Percentiles rank a stretch among this genome's conserved stretches.
Evolutionary conservation across 176 grass and related monocot species (phyloP).

Genomic region (Oryza glumipatula): DNA sequence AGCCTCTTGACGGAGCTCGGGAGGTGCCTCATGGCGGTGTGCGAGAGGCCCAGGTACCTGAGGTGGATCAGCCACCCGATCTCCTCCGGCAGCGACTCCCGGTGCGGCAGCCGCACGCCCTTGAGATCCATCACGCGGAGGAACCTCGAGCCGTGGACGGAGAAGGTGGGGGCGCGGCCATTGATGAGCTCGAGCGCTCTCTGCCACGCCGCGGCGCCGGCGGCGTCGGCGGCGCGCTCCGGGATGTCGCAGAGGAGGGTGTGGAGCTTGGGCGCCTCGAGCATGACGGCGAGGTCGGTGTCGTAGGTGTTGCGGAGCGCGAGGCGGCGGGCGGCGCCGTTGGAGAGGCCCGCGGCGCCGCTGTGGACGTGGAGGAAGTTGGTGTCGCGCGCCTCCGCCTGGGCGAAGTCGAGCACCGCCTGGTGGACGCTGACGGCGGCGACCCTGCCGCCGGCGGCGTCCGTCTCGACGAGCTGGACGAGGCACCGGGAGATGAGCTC

Average conservation of each 20-base stretch:
- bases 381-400: not conserved
- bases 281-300: not conserved
- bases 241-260: conserved; percentile 22
- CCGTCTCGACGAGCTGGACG: not conserved
- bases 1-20: not conserved
- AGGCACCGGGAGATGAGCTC: conserved; percentile 26
- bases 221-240: not conserved
- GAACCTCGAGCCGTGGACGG: not conserved
- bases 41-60: not conserved
- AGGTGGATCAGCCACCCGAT: conserved; percentile 29
- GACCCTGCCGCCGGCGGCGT: not conserved
- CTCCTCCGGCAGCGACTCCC: not conserved
- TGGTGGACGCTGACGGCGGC: not conserved
- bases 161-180: not conserved
- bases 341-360: not conserved
- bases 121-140: conserved; percentile 24
- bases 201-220: not conserved
- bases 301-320: conserved; percentile 23
- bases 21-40: not conserved
- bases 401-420: not conserved
- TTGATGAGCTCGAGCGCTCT: not conserved
- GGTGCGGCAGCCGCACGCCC: not conserved
- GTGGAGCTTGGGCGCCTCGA: conserved; percentile 14
- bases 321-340: not conserved
- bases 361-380: conserved; percentile 19